Evolutionary conservation across 2,329 filamentous ascomycete species (phyloP).

Genomic region (Fusarium vanettenii): DNA sequence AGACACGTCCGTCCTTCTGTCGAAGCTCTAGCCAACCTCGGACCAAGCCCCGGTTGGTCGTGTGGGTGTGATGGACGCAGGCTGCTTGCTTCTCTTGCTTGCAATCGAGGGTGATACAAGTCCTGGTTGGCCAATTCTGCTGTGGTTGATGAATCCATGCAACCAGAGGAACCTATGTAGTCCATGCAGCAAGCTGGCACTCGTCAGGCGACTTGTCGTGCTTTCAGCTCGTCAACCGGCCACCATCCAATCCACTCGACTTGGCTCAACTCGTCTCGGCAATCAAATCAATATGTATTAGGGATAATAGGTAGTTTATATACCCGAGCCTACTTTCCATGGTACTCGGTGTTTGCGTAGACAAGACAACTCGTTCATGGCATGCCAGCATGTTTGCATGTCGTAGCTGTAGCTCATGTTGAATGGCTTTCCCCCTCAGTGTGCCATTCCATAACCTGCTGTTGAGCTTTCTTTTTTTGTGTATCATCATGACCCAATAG

Average conservation of each 20-base stretch:
- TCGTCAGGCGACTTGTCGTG: background rate
- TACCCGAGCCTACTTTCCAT: conserved; percentile 6
- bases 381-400: conserved; percentile 15
- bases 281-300: background rate
- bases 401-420: conserved; percentile 49
- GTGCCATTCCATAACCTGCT: conserved; percentile 39
- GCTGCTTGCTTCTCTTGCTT: conserved; percentile 30
- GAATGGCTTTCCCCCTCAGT: conserved; percentile 43
- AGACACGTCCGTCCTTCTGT: conserved; percentile 23
- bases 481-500: conserved; percentile 30
- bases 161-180: background rate
- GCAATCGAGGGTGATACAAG: conserved; percentile 10
- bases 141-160: conserved; percentile 14
- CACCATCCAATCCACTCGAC: background rate
- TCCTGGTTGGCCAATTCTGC: conserved; percentile 21
- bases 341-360: conserved; percentile 16
- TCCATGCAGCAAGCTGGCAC: background rate
- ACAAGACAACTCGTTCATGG: conserved; percentile 12
- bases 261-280: background rate
- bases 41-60: conserved; percentile 33
- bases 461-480: conserved; percentile 41
- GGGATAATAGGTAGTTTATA: background rate
- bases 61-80: conserved; percentile 35
- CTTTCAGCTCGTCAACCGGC: background rate
- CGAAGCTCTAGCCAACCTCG: conserved; percentile 31